A percentile compares a stretch with the other conserved stretches of the same genome.
Evolutionary conservation across 768 basidiomycete genomes (phyloP).

Genomic region (Clathrus columnatus): DNA sequence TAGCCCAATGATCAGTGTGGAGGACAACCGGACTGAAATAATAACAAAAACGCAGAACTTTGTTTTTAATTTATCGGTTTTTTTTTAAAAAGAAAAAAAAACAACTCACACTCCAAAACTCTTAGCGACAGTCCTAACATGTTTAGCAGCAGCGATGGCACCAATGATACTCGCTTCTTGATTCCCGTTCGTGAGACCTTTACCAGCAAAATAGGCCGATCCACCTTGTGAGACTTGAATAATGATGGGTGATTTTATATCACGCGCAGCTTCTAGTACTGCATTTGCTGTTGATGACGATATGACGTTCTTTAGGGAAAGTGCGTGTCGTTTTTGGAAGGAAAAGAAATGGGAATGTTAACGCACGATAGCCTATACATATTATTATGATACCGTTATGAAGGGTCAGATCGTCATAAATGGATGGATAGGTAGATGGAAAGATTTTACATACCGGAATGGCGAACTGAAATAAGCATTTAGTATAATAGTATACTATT

Average conservation of each 20-base stretch:
- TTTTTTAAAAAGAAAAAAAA: no score
- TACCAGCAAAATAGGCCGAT: constrained; percentile 91
- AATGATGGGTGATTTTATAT: constrained; percentile 96
- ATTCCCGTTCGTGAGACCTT: constrained; percentile 89
- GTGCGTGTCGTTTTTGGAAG: constrained; percentile 10
- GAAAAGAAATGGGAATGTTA: constrained; percentile 6
- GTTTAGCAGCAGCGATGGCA: constrained; percentile 86
- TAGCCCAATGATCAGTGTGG: constrained; percentile 98
- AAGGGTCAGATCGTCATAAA: no score
- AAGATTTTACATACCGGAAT: constrained; percentile 62
- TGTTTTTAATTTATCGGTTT: no score
- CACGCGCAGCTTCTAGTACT: constrained; percentile 91
- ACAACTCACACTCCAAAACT: constrained; percentile 89
- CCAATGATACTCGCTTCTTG: constrained; percentile 95
- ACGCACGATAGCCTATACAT: constrained; percentile 65
- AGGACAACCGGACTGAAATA: constrained; percentile 77
- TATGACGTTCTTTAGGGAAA: constrained; percentile 72
- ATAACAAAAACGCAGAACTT: background rate
- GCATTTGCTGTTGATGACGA: constrained; percentile 95
- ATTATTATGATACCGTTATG: background rate
- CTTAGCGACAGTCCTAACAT: constrained; percentile 80
- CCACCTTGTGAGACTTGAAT: constrained; percentile 97
- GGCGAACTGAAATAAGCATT: constrained; percentile 48
- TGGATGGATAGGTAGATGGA: background rate
- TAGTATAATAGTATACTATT: constrained; percentile 30